phyloP scores from a whole-genome alignment of 495 filamentous ascomycete genomes.

The Arthonia radiata region DNA sequence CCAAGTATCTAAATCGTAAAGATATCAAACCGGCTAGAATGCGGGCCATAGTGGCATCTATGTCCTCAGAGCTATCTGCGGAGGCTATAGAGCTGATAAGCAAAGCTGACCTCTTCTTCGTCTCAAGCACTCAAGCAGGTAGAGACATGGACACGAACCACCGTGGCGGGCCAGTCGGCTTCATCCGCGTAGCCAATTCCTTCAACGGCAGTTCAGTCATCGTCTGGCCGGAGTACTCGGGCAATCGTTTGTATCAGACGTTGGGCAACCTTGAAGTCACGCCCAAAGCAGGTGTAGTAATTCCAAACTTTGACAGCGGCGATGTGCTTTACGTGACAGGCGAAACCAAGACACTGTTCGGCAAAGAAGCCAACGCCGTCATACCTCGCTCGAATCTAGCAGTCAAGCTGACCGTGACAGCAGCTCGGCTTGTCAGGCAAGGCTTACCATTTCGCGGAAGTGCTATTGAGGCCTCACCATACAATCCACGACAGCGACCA shows the following conservation, averaged over 20 bases:
- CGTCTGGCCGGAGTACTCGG: constrained; percentile 58
- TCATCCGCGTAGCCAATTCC: constrained; percentile 38
- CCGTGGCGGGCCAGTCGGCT: constrained; percentile 49
- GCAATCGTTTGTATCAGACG: constrained; percentile 61
- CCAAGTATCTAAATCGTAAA: constrained; percentile 63
- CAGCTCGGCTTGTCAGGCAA: constrained; percentile 33
- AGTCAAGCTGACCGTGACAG: constrained; percentile 34
- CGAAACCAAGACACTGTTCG: constrained; percentile 32
- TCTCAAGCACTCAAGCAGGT: constrained; percentile 36
- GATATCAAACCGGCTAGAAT: constrained; percentile 28
- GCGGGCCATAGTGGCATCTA: constrained; percentile 22
- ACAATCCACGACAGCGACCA: constrained; percentile 39
- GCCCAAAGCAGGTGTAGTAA: constrained; percentile 35
- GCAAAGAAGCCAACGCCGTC: constrained; percentile 28
- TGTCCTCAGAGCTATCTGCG: constrained; percentile 15
- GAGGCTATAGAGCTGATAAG: constrained; percentile 31
- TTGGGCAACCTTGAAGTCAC: constrained; percentile 46
- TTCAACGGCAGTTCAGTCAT: constrained; percentile 23
- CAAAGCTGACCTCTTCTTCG: constrained; percentile 52
- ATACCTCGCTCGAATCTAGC: constrained; percentile 48
- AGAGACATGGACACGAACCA: constrained; percentile 67
- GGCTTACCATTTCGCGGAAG: constrained; percentile 41
- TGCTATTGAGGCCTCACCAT: constrained; percentile 34
- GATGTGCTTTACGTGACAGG: constrained; percentile 50
- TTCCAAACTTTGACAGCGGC: constrained; percentile 47